phyloP scores from a whole-genome alignment of 345 rosid species.

The Arabidopsis thaliana region DNA sequence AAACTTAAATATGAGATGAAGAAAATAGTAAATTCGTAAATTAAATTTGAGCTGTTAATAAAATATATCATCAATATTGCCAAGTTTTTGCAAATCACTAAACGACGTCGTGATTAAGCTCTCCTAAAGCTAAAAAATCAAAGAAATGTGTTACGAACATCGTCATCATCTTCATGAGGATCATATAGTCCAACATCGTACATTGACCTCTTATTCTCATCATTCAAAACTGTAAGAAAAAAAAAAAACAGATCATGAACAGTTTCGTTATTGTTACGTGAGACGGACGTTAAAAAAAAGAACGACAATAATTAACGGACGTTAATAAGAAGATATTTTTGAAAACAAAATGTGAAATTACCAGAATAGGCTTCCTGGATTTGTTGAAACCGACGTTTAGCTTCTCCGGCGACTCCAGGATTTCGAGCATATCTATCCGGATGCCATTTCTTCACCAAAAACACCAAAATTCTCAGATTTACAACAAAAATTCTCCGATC shows the following conservation, averaged over 20 bases:
- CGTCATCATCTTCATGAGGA: slow-evolving; percentile 83
- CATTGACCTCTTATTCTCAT: slow-evolving; percentile 67
- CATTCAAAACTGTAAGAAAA: slow-evolving; percentile 58
- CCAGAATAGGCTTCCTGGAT: slow-evolving; percentile 96
- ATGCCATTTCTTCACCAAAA: slow-evolving; percentile 77
- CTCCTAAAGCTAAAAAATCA: background rate
- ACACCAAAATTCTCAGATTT: background rate
- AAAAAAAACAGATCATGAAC: background rate
- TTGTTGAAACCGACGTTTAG: slow-evolving; percentile 85
- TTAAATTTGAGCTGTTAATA: no score
- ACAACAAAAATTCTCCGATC: background rate
- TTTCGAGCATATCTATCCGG: slow-evolving; percentile 72
- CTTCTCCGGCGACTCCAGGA: slow-evolving; percentile 69
- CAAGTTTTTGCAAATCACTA: no score
- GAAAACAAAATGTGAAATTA: slow-evolving; percentile 35
- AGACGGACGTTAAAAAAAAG: slow-evolving; percentile 16
- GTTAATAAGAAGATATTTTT: slow-evolving; percentile 23
- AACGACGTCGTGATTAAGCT: background rate
- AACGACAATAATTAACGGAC: slow-evolving; percentile 3
- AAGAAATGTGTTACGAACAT: slow-evolving; percentile 51
- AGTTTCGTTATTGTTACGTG: background rate
- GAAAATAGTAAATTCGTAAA: no score
- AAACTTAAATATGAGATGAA: background rate
- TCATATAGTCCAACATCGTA: slow-evolving; percentile 87
- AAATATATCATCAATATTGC: no score